Conservation (phyloP, 352 stramenopile genomes). For the Phytophthora sansomeana region DNA sequence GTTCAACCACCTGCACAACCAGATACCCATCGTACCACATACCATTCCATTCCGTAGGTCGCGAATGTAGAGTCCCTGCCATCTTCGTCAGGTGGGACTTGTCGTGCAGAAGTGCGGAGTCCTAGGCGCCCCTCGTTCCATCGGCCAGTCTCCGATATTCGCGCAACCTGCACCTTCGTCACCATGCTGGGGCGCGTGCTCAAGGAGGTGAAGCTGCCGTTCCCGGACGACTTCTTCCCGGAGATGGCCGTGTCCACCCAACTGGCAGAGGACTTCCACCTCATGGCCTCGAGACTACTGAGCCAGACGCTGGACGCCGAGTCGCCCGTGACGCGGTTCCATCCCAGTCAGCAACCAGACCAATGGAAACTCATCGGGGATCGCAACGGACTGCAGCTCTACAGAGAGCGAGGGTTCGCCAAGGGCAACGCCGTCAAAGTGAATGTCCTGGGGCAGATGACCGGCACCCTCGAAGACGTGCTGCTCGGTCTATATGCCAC, state of each 20-base stretch:
- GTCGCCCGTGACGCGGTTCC: constrained; percentile 52
- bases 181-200: constrained; percentile 63
- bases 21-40: background rate
- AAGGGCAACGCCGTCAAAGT: constrained; percentile 64
- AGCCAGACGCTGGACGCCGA: constrained; percentile 52
- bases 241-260: constrained; percentile 46
- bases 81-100: constrained; percentile 21
- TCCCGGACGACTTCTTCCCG: constrained; percentile 76
- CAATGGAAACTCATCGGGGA: constrained; percentile 72
- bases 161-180: background rate
- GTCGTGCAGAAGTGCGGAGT: constrained; percentile 16
- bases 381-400: constrained; percentile 60
- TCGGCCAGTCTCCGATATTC: constrained; percentile 33
- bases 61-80: constrained; percentile 22
- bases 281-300: constrained; percentile 43
- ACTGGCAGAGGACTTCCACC: constrained; percentile 46
- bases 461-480: constrained; percentile 63
- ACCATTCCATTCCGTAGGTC: background rate
- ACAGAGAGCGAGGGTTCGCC: constrained; percentile 59
- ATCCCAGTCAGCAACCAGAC: constrained; percentile 58
- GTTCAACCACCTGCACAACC: background rate
- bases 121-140: background rate
- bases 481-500: constrained; percentile 67
- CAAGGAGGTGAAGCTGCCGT: constrained; percentile 71
- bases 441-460: constrained; percentile 55